Percentiles rank a stretch among this genome's conserved stretches.
Conservation (phyloP, 2,329 filamentous ascomycete genomes). For the Phialophora expanda region DNA sequence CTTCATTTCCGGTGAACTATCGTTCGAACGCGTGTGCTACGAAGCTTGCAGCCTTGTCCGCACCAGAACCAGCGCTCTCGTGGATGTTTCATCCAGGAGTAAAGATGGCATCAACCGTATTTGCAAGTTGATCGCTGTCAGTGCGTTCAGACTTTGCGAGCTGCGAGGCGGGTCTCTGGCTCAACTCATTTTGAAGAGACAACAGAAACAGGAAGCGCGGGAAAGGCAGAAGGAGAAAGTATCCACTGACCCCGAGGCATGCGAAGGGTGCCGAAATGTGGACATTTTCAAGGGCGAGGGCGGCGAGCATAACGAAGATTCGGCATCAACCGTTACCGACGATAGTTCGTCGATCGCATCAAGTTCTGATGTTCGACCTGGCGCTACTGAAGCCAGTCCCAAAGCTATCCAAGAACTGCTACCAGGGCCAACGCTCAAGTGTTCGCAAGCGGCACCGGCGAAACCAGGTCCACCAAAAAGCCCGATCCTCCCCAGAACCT, state of each 20-base stretch:
- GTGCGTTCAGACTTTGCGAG: slow-evolving; percentile 35
- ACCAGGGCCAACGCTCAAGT: not conserved
- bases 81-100: slow-evolving; percentile 32
- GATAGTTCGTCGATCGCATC: slow-evolving; percentile 5
- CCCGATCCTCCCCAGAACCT: slow-evolving; percentile 16
- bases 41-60: slow-evolving; percentile 34
- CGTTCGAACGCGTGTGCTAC: slow-evolving; percentile 32
- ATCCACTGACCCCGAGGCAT: not conserved
- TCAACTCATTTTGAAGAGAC: slow-evolving; percentile 11
- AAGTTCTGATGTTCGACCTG: not conserved
- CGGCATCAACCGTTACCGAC: slow-evolving; percentile 5
- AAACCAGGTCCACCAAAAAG: not conserved
- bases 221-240: not conserved
- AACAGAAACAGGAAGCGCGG: not conserved
- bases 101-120: slow-evolving; percentile 35
- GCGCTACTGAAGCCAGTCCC: slow-evolving; percentile 1
- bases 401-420: not conserved
- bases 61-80: slow-evolving; percentile 32
- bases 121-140: slow-evolving; percentile 36
- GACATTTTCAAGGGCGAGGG: not conserved
- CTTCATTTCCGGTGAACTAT: slow-evolving; percentile 25
- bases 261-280: not conserved
- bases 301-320: slow-evolving; percentile 3
- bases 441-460: not conserved
- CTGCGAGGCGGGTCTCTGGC: slow-evolving; percentile 31